These are phyloP conservation scores for Solanum chmielewskii DNA, from an alignment of 257 asterid genomes.

Conservation along the genomic window DNA sequence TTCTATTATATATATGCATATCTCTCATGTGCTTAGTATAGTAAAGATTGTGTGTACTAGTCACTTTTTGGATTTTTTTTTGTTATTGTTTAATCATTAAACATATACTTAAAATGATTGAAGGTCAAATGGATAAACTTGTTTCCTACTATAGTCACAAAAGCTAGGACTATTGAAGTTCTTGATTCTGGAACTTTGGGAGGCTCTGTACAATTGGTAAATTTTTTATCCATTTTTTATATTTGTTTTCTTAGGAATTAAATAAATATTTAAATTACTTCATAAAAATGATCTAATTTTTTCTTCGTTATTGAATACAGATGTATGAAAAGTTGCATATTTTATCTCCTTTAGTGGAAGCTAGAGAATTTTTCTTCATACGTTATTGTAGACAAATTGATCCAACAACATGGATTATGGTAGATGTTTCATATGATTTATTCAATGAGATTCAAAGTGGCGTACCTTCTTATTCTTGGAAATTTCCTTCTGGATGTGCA, in stretches of 20 bases:
- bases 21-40: background rate
- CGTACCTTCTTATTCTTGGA: slow-evolving; percentile 38
- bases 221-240: background rate
- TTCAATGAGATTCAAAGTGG: slow-evolving; percentile 25
- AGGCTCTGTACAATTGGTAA: slow-evolving; percentile 24
- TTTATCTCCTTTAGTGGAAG: slow-evolving; percentile 64
- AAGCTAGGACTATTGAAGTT: slow-evolving; percentile 36
- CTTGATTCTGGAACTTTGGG: slow-evolving; percentile 32
- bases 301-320: slow-evolving; percentile 11
- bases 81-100: background rate
- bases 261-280: background rate
- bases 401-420: slow-evolving; percentile 44
- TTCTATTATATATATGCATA: background rate
- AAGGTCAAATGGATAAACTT: slow-evolving; percentile 54
- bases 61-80: too few relatives aligned
- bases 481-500: slow-evolving; percentile 66
- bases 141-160: slow-evolving; percentile 45
- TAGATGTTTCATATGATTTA: slow-evolving; percentile 44
- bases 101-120: background rate
- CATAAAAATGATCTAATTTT: background rate
- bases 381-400: slow-evolving; percentile 46
- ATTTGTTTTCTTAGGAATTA: background rate
- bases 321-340: slow-evolving; percentile 55
- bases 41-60: background rate
- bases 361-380: slow-evolving; percentile 52